Evolutionary conservation across 495 filamentous ascomycete genomes (phyloP).

Genomic region (Aspergillus ostianus): DNA sequence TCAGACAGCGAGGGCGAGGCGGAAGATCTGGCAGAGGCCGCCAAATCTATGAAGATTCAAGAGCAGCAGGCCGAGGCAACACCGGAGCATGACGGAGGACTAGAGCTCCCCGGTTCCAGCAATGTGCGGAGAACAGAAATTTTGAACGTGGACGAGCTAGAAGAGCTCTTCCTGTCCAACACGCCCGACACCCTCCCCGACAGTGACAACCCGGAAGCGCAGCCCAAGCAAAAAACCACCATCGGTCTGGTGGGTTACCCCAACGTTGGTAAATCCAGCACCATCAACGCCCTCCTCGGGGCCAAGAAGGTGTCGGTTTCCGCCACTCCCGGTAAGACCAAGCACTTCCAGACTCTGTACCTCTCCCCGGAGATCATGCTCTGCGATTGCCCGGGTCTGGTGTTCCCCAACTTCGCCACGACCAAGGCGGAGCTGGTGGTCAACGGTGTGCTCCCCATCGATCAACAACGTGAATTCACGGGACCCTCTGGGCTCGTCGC

Average conservation of each 20-base stretch:
- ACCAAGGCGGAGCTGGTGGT: slow-evolving; percentile 97
- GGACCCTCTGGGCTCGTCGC: slow-evolving; percentile 87
- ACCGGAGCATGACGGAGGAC: slow-evolving; percentile 22
- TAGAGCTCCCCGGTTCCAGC: slow-evolving; percentile 26
- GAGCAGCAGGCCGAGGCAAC: slow-evolving; percentile 39
- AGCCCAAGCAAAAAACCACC: slow-evolving; percentile 59
- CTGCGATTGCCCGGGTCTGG: slow-evolving; percentile 97
- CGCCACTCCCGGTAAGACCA: slow-evolving; percentile 96
- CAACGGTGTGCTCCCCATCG: slow-evolving; percentile 93
- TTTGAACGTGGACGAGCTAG: slow-evolving; percentile 86
- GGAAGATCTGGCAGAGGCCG: slow-evolving; percentile 36
- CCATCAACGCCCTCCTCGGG: slow-evolving; percentile 96
- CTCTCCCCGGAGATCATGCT: slow-evolving; percentile 84
- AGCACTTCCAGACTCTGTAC: slow-evolving; percentile 99
- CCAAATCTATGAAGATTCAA: slow-evolving; percentile 39
- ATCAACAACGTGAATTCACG: slow-evolving; percentile 92
- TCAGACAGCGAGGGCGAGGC: slow-evolving; percentile 49
- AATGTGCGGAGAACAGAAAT: slow-evolving; percentile 66
- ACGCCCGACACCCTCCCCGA: slow-evolving; percentile 51
- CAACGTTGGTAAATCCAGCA: slow-evolving; percentile 98
- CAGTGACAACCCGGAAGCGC: slow-evolving; percentile 36
- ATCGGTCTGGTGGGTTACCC: slow-evolving; percentile 98
- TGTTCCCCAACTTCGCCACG: slow-evolving; percentile 96
- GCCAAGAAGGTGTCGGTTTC: slow-evolving; percentile 99
- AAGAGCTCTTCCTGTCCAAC: slow-evolving; percentile 80